Evolutionary conservation across 2,329 filamentous ascomycete species (phyloP).

Genomic region (Neofusicoccum cordaticola): DNA sequence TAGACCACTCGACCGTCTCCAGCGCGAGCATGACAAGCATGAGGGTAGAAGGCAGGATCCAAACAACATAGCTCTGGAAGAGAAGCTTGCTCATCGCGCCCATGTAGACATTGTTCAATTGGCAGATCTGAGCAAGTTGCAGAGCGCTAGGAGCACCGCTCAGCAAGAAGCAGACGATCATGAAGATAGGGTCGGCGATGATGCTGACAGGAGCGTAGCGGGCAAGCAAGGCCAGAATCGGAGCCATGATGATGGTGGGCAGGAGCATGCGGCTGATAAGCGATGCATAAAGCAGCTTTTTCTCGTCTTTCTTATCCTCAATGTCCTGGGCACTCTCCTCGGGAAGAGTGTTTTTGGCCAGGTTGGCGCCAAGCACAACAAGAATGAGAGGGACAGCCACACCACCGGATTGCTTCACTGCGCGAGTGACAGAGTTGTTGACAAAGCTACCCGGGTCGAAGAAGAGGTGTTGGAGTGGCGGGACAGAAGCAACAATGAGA

Average conservation of each 20-base stretch:
- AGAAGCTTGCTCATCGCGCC: conserved; percentile 87
- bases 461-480: conserved; percentile 76
- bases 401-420: conserved; percentile 77
- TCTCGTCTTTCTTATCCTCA: conserved; percentile 67
- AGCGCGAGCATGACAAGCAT: conserved; percentile 86
- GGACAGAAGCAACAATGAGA: conserved; percentile 87
- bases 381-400: conserved; percentile 94
- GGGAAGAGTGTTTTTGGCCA: conserved; percentile 85
- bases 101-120: conserved; percentile 96
- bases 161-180: conserved; percentile 95
- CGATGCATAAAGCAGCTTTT: conserved; percentile 79
- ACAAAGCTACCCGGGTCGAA: conserved; percentile 87
- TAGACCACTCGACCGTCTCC: conserved; percentile 81
- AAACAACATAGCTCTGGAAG: conserved; percentile 96
- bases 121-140: conserved; percentile 95
- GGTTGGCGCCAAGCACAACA: conserved; percentile 90
- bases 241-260: conserved; percentile 88
- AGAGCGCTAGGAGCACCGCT: conserved; percentile 90
- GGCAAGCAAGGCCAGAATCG: conserved; percentile 78
- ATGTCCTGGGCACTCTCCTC: conserved; percentile 62
- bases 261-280: conserved; percentile 88
- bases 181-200: conserved; percentile 94
- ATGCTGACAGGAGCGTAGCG: conserved; percentile 93
- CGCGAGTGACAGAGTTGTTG: conserved; percentile 87
- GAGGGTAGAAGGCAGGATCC: conserved; percentile 93